Base-by-base conservation (phyloP, 1,139 yeast genomes). In the Ogataea hybrid region DNA sequence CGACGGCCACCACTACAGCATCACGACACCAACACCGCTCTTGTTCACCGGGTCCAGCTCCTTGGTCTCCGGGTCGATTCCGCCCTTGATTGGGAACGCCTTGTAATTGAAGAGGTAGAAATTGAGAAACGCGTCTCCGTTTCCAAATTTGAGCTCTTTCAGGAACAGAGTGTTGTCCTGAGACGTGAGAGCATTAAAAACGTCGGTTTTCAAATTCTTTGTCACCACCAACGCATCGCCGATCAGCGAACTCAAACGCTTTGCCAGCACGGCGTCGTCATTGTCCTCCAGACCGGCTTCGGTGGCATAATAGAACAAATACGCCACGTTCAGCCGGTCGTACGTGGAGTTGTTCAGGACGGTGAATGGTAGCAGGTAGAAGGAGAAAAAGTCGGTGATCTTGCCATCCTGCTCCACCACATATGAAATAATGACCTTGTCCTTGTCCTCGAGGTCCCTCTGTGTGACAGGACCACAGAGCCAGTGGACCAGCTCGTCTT, bases 111-210 rank as follows among this genome's bases (percentile, higher is more conserved):
- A 94, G 56, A 94, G 69, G 61, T 92, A 92, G 63, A 84, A 94
- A 65, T 92, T 86, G 59, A 92, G 74, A 61, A 77, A 77, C 1
- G 98, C 99, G 62, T 92, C 97, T 33, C 99, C 99, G 37, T 81
- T 78, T 18, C 96, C 97, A 63, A 94, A 92, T 62, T 88, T 87
- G 65, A 87, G 73, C 38, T 84, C 81, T 29, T 86, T 84, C 53
- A 92, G 69, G 65, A 92, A 88, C 47, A 81, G 68, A 8, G 89
- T 77, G 61, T 92, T 94, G 61, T 92, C 98, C 66, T 90, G 95
- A 10, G 89, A 74, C 0, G 97, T 81, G 48, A 92, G 73, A 12
- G 97, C 96, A 62, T 92, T 92, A 74, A 90, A 88, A 3, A 94
- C 97, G 62, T 92, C 98, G 56, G 86, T 88, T 32, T 74, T 72